phyloP scores from a whole-genome alignment of 257 asterid genomes.

The Solanum sparsipilum region DNA sequence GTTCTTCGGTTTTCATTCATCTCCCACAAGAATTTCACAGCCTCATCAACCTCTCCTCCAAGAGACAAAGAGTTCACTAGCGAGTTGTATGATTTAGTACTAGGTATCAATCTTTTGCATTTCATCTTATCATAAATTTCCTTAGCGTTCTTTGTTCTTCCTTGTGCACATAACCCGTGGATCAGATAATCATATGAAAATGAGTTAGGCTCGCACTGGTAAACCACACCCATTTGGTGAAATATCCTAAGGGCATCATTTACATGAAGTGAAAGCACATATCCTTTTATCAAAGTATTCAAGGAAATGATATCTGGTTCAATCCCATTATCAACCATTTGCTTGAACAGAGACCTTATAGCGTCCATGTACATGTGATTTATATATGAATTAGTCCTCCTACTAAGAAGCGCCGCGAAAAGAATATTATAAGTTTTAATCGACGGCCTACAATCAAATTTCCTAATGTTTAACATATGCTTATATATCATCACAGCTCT shows the following conservation, averaged over 20 bases:
- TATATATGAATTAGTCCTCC: slow-evolving; percentile 61
- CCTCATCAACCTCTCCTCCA: slow-evolving; percentile 72
- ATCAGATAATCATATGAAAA: slow-evolving; percentile 72
- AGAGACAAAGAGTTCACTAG: slow-evolving; percentile 72
- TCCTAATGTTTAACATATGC: slow-evolving; percentile 55
- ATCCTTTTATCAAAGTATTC: slow-evolving; percentile 89
- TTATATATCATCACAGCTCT: slow-evolving; percentile 76
- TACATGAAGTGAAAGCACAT: slow-evolving; percentile 81
- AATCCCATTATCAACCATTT: slow-evolving; percentile 78
- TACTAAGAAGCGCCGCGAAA: slow-evolving; percentile 57
- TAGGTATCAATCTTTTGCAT: slow-evolving; percentile 61
- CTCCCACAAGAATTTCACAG: slow-evolving; percentile 71
- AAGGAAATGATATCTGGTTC: slow-evolving; percentile 77
- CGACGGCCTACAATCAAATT: slow-evolving; percentile 73
- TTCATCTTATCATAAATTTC: slow-evolving; percentile 72
- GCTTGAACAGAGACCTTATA: slow-evolving; percentile 55
- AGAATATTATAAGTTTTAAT: slow-evolving; percentile 65
- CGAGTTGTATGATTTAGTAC: slow-evolving; percentile 76
- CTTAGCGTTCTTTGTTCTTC: slow-evolving; percentile 63
- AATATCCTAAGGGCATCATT: slow-evolving; percentile 88
- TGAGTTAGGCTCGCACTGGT: slow-evolving; percentile 61
- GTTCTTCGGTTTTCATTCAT: slow-evolving; percentile 48
- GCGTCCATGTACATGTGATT: slow-evolving; percentile 82
- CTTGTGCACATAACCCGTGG: slow-evolving; percentile 88
- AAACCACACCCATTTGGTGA: slow-evolving; percentile 78